phyloP scores from a whole-genome alignment of 441 rosid species.

The Syzygium malaccense region DNA sequence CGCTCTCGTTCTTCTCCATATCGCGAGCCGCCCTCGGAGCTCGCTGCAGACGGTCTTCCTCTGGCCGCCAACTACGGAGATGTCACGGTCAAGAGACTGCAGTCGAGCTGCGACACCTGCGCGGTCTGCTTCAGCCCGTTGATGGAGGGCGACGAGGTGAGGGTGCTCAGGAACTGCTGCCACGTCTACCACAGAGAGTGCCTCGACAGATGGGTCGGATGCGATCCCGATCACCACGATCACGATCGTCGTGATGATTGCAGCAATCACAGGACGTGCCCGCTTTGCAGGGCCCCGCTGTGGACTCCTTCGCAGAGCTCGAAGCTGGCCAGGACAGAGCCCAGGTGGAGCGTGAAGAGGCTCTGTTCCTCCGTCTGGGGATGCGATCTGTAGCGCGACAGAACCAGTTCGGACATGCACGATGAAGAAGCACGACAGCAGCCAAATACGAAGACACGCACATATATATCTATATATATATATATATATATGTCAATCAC shows the following conservation, averaged over 20 bases:
- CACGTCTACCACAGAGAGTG: neutral
- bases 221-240: neutral
- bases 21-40: neutral
- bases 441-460: neutral
- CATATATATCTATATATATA: too few relatives aligned
- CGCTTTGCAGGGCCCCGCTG: conserved; percentile 78
- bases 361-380: conserved; percentile 68
- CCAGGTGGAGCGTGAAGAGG: conserved; percentile 85
- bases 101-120: neutral
- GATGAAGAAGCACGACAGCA: neutral
- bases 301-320: conserved; percentile 28
- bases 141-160: neutral
- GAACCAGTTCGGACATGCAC: neutral
- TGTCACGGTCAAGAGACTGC: neutral
- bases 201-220: neutral
- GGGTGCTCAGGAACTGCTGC: neutral
- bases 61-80: neutral
- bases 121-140: neutral
- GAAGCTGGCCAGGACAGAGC: conserved; percentile 41
- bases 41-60: neutral
- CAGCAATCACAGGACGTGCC: conserved; percentile 56
- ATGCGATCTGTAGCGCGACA: neutral
- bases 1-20: neutral
- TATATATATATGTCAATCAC: neutral
- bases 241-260: neutral